These are phyloP conservation scores for Cordyceps javanica DNA, from an alignment of 2,329 filamentous ascomycete genomes.

Conservation along the genomic window DNA sequence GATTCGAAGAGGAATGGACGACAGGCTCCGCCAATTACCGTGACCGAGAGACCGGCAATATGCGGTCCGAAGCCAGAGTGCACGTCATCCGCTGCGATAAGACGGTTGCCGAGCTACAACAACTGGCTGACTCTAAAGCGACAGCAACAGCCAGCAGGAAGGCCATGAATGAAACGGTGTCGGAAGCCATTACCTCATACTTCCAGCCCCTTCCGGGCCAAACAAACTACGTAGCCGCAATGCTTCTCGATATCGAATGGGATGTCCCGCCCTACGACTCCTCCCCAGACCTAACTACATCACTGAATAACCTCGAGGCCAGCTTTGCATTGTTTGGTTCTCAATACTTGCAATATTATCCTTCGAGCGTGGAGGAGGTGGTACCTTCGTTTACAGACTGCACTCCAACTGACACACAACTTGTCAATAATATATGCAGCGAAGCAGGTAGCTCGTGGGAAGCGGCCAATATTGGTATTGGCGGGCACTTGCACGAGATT, in stretches of 20 bases:
- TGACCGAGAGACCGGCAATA: constrained; percentile 63
- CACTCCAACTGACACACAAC: constrained; percentile 75
- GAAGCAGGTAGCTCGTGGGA: constrained; percentile 92
- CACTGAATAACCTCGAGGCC: constrained; percentile 68
- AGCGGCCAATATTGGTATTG: constrained; percentile 88
- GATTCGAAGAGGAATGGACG: constrained; percentile 94
- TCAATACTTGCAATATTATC: constrained; percentile 86
- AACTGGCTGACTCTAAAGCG: constrained; percentile 74
- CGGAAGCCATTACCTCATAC: constrained; percentile 69
- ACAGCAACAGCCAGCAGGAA: constrained; percentile 62
- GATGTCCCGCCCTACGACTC: constrained; percentile 63
- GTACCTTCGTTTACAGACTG: constrained; percentile 85
- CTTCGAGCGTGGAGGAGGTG: constrained; percentile 81
- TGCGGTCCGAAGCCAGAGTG: constrained; percentile 86
- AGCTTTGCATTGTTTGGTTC: constrained; percentile 89
- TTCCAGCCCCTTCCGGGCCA: constrained; percentile 71
- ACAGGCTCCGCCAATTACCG: constrained; percentile 71
- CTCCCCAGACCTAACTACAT: constrained; percentile 79
- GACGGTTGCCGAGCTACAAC: constrained; percentile 76
- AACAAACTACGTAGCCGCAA: constrained; percentile 78
- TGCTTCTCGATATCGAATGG: constrained; percentile 88
- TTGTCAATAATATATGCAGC: constrained; percentile 78
- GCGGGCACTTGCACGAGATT: constrained; percentile 84
- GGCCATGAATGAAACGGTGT: constrained; percentile 70
- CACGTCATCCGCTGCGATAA: constrained; percentile 79